A percentile compares a stretch with the other conserved stretches of the same genome.
phyloP scores from a whole-genome alignment of 1,284 basidiomycete species.

The Moesziomyces antarcticus region DNA sequence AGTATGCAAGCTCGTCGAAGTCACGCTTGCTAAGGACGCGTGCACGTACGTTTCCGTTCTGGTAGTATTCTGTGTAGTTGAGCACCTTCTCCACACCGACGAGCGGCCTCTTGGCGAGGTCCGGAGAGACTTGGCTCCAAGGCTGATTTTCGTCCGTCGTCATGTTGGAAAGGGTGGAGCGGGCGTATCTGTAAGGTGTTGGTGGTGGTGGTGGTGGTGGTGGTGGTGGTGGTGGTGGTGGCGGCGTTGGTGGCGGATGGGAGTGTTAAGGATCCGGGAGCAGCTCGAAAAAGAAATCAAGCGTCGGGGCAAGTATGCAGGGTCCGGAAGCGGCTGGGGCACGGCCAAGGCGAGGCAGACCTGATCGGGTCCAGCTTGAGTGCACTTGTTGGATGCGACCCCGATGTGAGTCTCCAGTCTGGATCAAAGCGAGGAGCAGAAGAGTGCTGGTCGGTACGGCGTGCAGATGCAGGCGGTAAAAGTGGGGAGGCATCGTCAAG shows the following conservation, averaged over 20 bases:
- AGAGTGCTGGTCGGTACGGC: no score
- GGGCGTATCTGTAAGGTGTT: not conserved
- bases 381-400: no score
- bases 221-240: not conserved
- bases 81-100: slow-evolving; percentile 31
- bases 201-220: not conserved
- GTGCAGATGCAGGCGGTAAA: no score
- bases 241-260: not conserved
- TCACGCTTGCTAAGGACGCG: no score
- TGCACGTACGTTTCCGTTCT: slow-evolving; percentile 27
- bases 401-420: no score
- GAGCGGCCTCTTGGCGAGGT: slow-evolving; percentile 12
- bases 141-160: slow-evolving; percentile 4
- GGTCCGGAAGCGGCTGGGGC: no score
- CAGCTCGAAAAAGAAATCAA: slow-evolving; percentile 2
- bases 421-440: no score
- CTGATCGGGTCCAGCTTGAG: no score
- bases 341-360: no score
- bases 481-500: no score
- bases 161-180: not conserved
- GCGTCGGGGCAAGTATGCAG: no score
- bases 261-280: not conserved
- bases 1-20: not conserved
- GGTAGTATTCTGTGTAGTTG: slow-evolving; percentile 35
- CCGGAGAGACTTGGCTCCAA: slow-evolving; percentile 20